phyloP scores from a whole-genome alignment of 176 grass and related monocot species.

The Oryza rufipogon region DNA sequence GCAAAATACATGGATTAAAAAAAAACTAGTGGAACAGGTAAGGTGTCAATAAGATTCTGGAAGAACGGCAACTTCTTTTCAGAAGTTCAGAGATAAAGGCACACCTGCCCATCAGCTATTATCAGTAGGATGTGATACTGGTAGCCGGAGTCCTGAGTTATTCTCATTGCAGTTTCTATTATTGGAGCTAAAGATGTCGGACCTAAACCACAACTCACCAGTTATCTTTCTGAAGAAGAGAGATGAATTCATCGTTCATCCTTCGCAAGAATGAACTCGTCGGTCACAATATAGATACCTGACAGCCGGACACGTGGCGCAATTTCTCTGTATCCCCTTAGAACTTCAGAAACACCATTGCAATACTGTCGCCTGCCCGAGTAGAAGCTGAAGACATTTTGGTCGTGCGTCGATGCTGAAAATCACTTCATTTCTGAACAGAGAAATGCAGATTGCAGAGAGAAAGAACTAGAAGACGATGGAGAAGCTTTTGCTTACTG shows the following conservation, averaged over 20 bases:
- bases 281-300: constrained; percentile 38
- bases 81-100: not conserved
- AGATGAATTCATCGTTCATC: no score
- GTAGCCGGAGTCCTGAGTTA: constrained; percentile 42
- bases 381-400: constrained; percentile 62
- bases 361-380: constrained; percentile 22
- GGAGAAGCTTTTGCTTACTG: constrained; percentile 10
- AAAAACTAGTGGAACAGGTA: not conserved
- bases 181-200: constrained; percentile 79
- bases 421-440: not conserved
- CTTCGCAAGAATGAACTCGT: not conserved
- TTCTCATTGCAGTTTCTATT: constrained; percentile 60
- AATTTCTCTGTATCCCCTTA: constrained; percentile 62
- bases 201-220: constrained; percentile 42
- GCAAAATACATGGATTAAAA: not conserved
- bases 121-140: constrained; percentile 83
- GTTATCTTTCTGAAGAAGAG: not conserved
- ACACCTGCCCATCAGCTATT: constrained; percentile 77
- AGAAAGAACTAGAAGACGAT: not conserved
- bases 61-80: not conserved
- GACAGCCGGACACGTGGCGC: constrained; percentile 38
- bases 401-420: constrained; percentile 58
- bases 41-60: not conserved
- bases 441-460: not conserved
- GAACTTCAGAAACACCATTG: constrained; percentile 42